Percentiles rank a stretch among this genome's conserved stretches.
Conservation (phyloP, 2,329 filamentous ascomycete species). For the Alternaria brassicae region DNA sequence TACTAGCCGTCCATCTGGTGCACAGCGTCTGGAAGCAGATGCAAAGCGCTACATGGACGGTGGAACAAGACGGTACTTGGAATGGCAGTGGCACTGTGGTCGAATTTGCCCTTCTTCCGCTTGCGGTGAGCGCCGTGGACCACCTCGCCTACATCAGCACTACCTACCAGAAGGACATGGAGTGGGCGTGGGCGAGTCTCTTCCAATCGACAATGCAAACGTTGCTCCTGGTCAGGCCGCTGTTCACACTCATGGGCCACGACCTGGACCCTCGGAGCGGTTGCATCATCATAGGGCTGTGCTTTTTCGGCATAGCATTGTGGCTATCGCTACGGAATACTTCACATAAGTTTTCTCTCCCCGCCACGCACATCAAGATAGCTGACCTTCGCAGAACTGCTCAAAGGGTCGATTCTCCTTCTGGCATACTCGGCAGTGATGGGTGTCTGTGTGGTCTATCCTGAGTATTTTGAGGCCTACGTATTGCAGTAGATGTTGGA, state of each 20-base stretch:
- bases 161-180: background rate
- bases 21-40: background rate
- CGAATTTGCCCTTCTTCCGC: background rate
- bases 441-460: background rate
- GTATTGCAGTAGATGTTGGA: background rate
- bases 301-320: background rate
- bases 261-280: background rate
- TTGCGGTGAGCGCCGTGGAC: background rate
- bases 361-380: background rate
- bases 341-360: background rate
- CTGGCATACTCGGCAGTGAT: background rate
- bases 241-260: background rate
- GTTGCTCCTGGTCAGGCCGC: background rate
- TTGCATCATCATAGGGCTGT: background rate
- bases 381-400: background rate
- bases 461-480: background rate
- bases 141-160: background rate
- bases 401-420: background rate
- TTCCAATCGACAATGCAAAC: background rate
- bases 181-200: background rate
- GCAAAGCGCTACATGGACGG: background rate
- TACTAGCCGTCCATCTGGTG: background rate
- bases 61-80: background rate
- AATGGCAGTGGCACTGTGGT: background rate
- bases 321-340: background rate